Evolutionary conservation across 139 green algal species (phyloP).

Genomic region (Gonium pectorale): DNA sequence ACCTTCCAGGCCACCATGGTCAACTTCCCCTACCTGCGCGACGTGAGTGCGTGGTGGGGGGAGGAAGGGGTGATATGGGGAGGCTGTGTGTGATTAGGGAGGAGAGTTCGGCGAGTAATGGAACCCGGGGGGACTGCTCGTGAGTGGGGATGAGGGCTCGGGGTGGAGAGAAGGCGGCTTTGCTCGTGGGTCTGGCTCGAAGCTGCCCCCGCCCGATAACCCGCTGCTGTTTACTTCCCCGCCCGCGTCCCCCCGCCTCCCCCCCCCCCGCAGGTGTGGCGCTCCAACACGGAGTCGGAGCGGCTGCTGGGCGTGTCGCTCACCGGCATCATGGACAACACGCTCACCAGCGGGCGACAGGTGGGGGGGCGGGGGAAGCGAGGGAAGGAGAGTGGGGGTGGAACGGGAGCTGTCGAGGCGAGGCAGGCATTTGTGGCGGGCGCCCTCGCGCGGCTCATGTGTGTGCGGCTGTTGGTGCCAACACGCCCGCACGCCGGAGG

Average conservation of each 20-base stretch:
- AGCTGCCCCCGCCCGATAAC: too few species aligned
- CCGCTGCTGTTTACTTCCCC: not conserved
- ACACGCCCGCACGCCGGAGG: too few species aligned
- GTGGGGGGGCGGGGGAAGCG: not conserved
- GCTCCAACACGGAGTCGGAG: slow-evolving; percentile 59
- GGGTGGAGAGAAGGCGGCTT: too few species aligned
- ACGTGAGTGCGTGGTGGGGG: slow-evolving; percentile 2
- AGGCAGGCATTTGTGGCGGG: too few species aligned
- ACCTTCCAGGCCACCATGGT: slow-evolving; percentile 60
- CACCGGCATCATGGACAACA: slow-evolving; percentile 69
- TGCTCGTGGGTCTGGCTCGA: too few species aligned
- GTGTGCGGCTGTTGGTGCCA: too few species aligned
- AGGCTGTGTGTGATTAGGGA: not conserved
- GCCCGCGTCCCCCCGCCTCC: too few species aligned
- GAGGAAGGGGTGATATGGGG: not conserved
- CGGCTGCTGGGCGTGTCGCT: slow-evolving; percentile 62
- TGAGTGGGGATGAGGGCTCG: too few species aligned
- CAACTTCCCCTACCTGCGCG: slow-evolving; percentile 47
- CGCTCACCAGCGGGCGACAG: slow-evolving; percentile 45
- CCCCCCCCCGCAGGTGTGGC: slow-evolving; percentile 45
- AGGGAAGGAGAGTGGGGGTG: not conserved
- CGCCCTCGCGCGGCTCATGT: too few species aligned
- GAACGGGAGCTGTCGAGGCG: too few species aligned
- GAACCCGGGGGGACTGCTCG: too few species aligned
- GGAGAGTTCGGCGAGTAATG: too few species aligned